Base-by-base conservation (phyloP, 2,329 filamentous ascomycete species). In the Chaetothyriales sp. region DNA sequence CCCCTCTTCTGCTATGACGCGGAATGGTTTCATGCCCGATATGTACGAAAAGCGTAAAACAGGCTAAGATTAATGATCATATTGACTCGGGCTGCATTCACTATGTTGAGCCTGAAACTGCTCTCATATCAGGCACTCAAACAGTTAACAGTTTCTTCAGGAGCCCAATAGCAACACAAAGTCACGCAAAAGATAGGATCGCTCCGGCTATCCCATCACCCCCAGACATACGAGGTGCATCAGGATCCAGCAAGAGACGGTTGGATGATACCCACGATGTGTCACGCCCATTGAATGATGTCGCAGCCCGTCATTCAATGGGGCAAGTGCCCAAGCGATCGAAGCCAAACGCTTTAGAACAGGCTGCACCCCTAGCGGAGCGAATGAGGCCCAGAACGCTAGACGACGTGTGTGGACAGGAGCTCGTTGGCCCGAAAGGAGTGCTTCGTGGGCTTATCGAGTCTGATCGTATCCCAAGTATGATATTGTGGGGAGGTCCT, bases 401-500 rank as follows among this genome's bases (percentile, higher is more conserved):
- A 6, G 86, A 95, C 63, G 83, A 95, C 15, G 85, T 97, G 2
- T 89, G 77, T 58, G 92, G 92, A 0, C 92, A 98, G 69, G 88
- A 95, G 45, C 79, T 98, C 0, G 89, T 98, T 1, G 90, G 89
- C 0, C 79, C 81, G 0, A 73, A 81, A 29, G 92, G 92, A n/a
- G 80, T 97, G 5, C 74, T 98, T 44, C 82, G 90, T 3, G 82
- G 83, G 28, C 76, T 97, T 54, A 94, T 98, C 58, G 86, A 95
- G 63, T 77, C 84, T 54, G 83, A 92, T 62, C 78, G 85, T 4
- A 81, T 97, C 29, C 90, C 92, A 0, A 94, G 87, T 13, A 95
- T 98, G 87, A 89, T 98, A 43, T 74, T 98, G 13, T 98, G 92
- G 71, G 73, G 73, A 13, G 65, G 66, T 29, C 64, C 72, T 18